Evolutionary conservation across 768 basidiomycete genomes (phyloP), one percentile per base, ranked within the genome.

Genomic region (Pholiota conissans): DNA sequence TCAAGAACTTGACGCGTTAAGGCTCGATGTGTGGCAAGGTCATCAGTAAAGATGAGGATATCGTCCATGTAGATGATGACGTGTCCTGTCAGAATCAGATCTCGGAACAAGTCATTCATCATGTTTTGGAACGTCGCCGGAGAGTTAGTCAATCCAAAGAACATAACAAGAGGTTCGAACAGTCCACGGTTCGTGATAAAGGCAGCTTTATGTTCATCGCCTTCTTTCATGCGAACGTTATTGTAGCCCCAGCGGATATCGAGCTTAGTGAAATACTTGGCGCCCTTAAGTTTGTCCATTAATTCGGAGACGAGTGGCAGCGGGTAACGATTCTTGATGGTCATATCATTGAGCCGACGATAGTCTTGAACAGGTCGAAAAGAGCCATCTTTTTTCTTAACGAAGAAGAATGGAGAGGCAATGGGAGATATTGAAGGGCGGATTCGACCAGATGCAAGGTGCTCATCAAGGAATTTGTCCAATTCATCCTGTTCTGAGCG

Each of bases 181-280:
- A n/a, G n/a, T n/a, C n/a, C n/a, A n/a, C n/a, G n/a, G n/a, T n/a
- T 63, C 0, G 71, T 76, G 1, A 56, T 59, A 62, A 82, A 81
- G 0, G 76, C 73, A 0, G 74, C 77, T 60, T 81, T 81, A 72
- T 72, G 75, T 60, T 79, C 66, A 56, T 81, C 71, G 3, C 77
- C 78, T 40, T 74, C 67, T 11, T 69, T 69, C 22, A 82, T 73
- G 2, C 74, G 62, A 20, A 82, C 61, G 11, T 76, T 74, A 59
- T 80, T 74, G 60, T 72, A 82, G 0, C 73, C 76, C 42, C 69
- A 67, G 5, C 66, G 58, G 4, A 82, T 67, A 60, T 83, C 77
- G 10, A 82, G 55, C 39, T 72, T 73, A 0, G 72, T 69, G 59
- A 73, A 79, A 28, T 67, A 49, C 8, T 57, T 58, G 0, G 70